Base-by-base conservation (phyloP, 164 flowering plant genomes). In the Aristolochia californica region DNA sequence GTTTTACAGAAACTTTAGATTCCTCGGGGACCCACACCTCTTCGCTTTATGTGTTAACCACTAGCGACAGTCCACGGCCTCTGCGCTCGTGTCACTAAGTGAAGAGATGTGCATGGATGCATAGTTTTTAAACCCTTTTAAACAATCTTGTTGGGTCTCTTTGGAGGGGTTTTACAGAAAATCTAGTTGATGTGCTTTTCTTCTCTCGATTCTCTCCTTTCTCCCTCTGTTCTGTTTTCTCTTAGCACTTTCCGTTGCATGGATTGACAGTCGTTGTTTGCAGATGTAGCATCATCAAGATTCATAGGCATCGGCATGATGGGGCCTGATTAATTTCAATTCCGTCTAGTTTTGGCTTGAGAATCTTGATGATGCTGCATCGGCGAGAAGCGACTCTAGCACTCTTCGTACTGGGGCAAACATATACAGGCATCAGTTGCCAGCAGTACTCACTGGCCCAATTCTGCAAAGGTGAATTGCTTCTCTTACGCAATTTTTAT, bases 311-410 rank as follows among this genome's bases (percentile, higher is more conserved):
- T 48, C 57, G 23, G 56, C 52, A 49, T 43, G 62, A 54, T 2
- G 50, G 45, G 12, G 12, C 10, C 9, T 8, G 34, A 56, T 52
- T 61, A 24, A 17, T 18, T 20, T 8, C 27, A 20, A 22, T 26
- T 23, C 23, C 45, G 13, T 55, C 2, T 18, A 0, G 18, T 62
- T 54, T 60, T 60, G 14, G 49, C 9, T 17, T 79, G 87, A 73
- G 87, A 82, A 82, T 82, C 87, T 82, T 82, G 87, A 82, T 82
- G 83, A 82, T 82, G 84, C 87, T 50, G 54, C 54, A 50, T 22
- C 54, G 5, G 54, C 54, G 23, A 23, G 23, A 13, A 50, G 54
- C 22, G 27, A 50, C 54, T 50, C 21, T 49, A 7, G 7, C 7
- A 28, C 30, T 7, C 30, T 2, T 28, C 7, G 2, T 2, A 28